Base-by-base conservation (phyloP, 805 yeast species). In the Saccharomycopsis fodiens region DNA sequence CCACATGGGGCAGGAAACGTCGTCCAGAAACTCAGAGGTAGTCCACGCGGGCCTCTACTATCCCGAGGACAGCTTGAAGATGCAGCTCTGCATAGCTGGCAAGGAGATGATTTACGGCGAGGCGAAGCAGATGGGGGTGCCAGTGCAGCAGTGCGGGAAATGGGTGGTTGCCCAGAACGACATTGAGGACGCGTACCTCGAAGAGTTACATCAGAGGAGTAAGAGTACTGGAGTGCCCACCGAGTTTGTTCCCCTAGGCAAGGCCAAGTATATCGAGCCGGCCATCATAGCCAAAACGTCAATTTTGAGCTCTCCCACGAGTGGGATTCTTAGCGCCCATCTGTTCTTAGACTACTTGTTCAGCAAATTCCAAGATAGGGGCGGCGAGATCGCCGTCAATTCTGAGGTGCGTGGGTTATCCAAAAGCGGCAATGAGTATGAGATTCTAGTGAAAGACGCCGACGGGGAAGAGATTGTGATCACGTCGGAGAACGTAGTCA, bases 21-120 rank as follows among this genome's bases (percentile, higher is more conserved):
- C 94, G 4, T 74, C 91, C n/a, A 68, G 96, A 43, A 88, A 88
- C 66, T 84, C 95, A 1, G 97, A 89, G 57, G 97, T 89, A 21
- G 82, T 88, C 20, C 97, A 88, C 63, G 95, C 95, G 0, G 96
- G 96, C 0, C 56, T 88, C 4, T 89, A 89, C 59, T 83, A 85
- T 56, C 94, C 95, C 0, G 63, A 67, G 7, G 74, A 75, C 47
- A 72, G 83, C 2, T 66, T 89, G 44, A 82, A 85, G 57, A 76
- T 85, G 0, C 62, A 68, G 52, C 62, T 88, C 23, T 89, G 96
- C 56, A 67, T 88, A 29, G 70, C 73, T 32, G 97, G 97, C 0
- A 87, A 84, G 55, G 61, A 76, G 12, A 62, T 79, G 60, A 68
- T 88, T 10, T 88, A 87, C 59, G 64, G 66, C 13, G 72, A 65